A percentile compares a stretch with the other conserved stretches of the same genome.
Conservation (phyloP, 129 eudicot species). For the Pseudognaphalium luteoalbum region DNA sequence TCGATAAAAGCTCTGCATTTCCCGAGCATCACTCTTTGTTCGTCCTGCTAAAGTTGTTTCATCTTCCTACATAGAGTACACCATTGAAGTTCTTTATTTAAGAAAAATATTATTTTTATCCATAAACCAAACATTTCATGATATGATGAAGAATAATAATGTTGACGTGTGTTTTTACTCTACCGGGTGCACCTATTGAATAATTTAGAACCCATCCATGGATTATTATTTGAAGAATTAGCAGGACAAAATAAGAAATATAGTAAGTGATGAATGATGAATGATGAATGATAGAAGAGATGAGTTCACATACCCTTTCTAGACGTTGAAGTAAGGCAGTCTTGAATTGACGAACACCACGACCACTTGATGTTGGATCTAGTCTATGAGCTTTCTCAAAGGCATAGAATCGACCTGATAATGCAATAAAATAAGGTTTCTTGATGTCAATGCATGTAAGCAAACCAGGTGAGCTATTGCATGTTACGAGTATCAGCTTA, state of each 20-base stretch:
- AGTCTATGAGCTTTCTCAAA: conserved; percentile 89
- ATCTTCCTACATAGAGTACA: conserved; percentile 59
- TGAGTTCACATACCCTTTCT: conserved; percentile 56
- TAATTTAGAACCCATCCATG: neutral
- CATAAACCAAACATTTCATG: neutral
- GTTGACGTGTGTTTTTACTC: neutral
- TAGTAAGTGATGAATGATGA: conserved; percentile 9
- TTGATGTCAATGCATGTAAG: neutral
- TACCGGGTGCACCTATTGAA: neutral
- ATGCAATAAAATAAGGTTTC: conserved; percentile 17
- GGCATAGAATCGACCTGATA: conserved; percentile 88
- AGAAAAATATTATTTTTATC: neutral
- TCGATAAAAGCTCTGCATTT: conserved; percentile 84
- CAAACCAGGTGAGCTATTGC: neutral
- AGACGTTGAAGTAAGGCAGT: conserved; percentile 90
- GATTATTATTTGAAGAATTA: neutral
- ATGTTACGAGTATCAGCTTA: neutral
- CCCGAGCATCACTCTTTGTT: conserved; percentile 93
- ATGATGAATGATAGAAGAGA: conserved; percentile 12
- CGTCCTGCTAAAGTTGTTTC: conserved; percentile 62
- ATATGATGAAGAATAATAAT: neutral
- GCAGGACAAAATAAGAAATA: neutral
- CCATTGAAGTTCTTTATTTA: neutral
- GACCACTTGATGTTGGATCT: conserved; percentile 96
- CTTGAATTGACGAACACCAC: conserved; percentile 97